These are phyloP conservation scores for Aphanomyces invadans DNA, from an alignment of 352 stramenopile genomes.

Conservation along the genomic window DNA sequence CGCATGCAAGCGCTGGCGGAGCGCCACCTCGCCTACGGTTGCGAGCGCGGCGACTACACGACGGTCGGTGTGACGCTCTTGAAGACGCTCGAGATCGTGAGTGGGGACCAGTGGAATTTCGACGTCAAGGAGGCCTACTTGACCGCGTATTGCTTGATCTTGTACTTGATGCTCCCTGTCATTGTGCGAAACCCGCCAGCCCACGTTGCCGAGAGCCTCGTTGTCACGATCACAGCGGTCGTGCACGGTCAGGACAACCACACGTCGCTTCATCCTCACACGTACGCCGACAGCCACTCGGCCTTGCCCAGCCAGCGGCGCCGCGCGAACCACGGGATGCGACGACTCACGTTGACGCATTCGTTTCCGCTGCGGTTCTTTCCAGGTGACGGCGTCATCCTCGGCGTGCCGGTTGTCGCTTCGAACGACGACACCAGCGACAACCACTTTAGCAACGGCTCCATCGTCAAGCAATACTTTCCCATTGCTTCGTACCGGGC, in stretches of 20 bases:
- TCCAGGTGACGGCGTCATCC: slow-evolving; percentile 6
- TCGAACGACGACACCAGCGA: not conserved
- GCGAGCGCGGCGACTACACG: slow-evolving; percentile 7
- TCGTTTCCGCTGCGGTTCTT: slow-evolving; percentile 9
- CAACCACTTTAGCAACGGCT: not conserved
- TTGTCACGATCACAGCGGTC: not conserved
- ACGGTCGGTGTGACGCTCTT: slow-evolving; percentile 11
- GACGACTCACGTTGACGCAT: not conserved
- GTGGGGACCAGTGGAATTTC: slow-evolving; percentile 8
- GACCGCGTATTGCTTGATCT: slow-evolving; percentile 20
- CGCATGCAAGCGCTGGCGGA: slow-evolving; percentile 14
- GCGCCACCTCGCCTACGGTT: not conserved
- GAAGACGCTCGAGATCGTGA: slow-evolving; percentile 23
- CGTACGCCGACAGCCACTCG: too few relatives aligned
- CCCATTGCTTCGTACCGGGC: slow-evolving; percentile 2
- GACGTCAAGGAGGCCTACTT: slow-evolving; percentile 20
- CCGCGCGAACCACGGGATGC: not conserved
- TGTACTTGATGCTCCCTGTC: slow-evolving; percentile 21
- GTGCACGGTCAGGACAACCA: not conserved
- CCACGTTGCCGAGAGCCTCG: not conserved
- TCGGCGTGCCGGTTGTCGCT: not conserved
- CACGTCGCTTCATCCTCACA: too few relatives aligned
- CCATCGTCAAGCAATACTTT: not conserved
- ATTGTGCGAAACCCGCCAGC: slow-evolving; percentile 16
- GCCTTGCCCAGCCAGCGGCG: too few relatives aligned